Evolutionary conservation across 768 basidiomycete species (phyloP).

Genomic region (Tulasnella sp.): DNA sequence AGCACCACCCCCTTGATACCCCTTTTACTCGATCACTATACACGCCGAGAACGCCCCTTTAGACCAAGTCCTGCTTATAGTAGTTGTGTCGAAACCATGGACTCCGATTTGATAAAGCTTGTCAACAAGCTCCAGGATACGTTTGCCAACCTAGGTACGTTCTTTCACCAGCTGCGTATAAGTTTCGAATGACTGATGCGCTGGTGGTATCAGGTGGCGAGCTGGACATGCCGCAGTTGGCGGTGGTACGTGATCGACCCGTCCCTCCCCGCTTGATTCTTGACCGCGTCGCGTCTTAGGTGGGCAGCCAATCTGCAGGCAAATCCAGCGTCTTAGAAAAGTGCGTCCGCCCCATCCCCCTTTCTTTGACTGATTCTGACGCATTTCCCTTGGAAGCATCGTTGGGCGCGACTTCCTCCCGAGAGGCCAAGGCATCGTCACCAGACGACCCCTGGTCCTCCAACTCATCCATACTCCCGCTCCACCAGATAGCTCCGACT

Average conservation of each 20-base stretch:
- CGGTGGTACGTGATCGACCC: conserved; percentile 49
- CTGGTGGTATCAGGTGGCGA: conserved; percentile 51
- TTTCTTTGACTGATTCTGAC: not conserved
- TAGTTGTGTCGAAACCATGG: conserved; percentile 44
- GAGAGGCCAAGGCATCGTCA: conserved; percentile 87
- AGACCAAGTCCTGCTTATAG: not conserved
- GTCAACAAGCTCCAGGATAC: conserved; percentile 95
- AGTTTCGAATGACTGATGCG: not conserved
- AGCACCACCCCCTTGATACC: not conserved
- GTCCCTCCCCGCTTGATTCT: conserved; percentile 17
- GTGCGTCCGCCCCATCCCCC: conserved; percentile 35
- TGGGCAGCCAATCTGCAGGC: conserved; percentile 92
- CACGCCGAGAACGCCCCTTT: not conserved
- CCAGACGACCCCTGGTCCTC: conserved; percentile 85
- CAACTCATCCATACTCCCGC: conserved; percentile 87
- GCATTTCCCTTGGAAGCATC: conserved; percentile 41
- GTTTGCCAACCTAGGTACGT: conserved; percentile 71
- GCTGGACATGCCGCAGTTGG: conserved; percentile 85
- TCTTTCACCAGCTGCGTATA: not conserved
- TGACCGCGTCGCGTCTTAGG: conserved; percentile 39
- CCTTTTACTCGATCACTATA: not conserved
- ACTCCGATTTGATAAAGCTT: conserved; percentile 83
- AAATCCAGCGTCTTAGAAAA: conserved; percentile 96
- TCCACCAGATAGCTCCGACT: conserved; percentile 31
- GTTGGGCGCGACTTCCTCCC: conserved; percentile 89